Percentiles rank a stretch among this genome's conserved stretches.
Conservation (phyloP, 2,329 filamentous ascomycete genomes). For the Monosporascus sp. region DNA sequence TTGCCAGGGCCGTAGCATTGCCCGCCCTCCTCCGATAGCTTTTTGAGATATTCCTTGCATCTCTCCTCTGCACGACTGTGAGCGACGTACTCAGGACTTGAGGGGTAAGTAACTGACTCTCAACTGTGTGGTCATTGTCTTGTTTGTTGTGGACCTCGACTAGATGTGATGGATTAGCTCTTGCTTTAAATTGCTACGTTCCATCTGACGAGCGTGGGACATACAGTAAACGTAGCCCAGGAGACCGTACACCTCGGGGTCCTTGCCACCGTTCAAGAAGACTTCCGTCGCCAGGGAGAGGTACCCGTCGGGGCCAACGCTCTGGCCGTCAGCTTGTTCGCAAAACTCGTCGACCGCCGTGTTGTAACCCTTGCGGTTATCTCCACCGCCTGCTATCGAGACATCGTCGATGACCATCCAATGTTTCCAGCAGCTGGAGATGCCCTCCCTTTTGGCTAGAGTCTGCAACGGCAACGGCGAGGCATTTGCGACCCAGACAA, state of each 20-base stretch:
- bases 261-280: constrained; percentile 19
- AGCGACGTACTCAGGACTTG: constrained; percentile 1
- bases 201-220: neutral
- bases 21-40: constrained; percentile 14
- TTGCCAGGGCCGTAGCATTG: constrained; percentile 19
- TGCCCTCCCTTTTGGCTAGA: constrained; percentile 9
- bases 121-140: constrained; percentile 16
- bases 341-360: constrained; percentile 23
- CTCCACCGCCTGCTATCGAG: constrained; percentile 18
- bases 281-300: constrained; percentile 25
- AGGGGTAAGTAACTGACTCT: constrained; percentile 12
- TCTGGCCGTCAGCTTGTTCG: constrained; percentile 13
- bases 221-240: constrained; percentile 25
- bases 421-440: constrained; percentile 19
- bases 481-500: neutral
- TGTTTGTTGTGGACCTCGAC: constrained; percentile 26
- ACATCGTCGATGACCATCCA: constrained; percentile 24
- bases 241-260: constrained; percentile 18
- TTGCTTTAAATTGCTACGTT: too few relatives aligned
- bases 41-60: constrained; percentile 19
- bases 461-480: neutral
- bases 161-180: constrained; percentile 4
- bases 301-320: constrained; percentile 16
- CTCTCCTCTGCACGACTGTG: constrained; percentile 11
- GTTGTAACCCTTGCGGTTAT: constrained; percentile 19